phyloP scores from a whole-genome alignment of 306 rosid genomes.

The Nissolia schottii region DNA sequence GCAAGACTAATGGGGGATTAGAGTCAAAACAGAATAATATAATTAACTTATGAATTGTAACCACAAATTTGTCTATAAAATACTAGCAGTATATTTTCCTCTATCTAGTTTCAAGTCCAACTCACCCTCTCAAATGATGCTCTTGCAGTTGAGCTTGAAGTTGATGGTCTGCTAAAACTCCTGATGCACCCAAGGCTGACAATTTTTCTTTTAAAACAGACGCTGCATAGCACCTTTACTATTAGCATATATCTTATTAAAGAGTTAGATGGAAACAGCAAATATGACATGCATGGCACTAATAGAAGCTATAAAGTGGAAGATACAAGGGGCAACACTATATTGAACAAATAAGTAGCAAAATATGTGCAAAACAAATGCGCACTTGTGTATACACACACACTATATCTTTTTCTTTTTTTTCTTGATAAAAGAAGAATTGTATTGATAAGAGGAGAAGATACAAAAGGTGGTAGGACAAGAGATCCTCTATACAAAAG shows the following conservation, averaged over 20 bases:
- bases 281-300: conserved; percentile 6
- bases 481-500: too few species aligned
- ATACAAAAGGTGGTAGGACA: too few species aligned
- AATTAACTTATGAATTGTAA: neutral
- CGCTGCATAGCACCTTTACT: conserved; percentile 54
- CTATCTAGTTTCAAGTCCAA: conserved; percentile 5
- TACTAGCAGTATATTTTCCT: conserved; percentile 11
- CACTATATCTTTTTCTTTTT: too few species aligned
- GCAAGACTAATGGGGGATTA: neutral
- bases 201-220: conserved; percentile 93
- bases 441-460: too few species aligned
- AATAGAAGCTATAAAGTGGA: neutral
- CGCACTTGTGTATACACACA: neutral
- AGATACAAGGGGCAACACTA: neutral
- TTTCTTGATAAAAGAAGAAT: too few species aligned
- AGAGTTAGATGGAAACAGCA: conserved; percentile 9
- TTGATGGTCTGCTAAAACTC: conserved; percentile 95
- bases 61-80: conserved; percentile 9
- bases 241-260: conserved; percentile 36
- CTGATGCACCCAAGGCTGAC: conserved; percentile 87
- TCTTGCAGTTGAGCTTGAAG: conserved; percentile 98
- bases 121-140: conserved; percentile 88
- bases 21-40: neutral
- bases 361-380: conserved; percentile 1
- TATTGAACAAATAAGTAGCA: neutral